phyloP scores from a whole-genome alignment of 2,329 filamentous ascomycete species.

The Microascus cirrosus region DNA sequence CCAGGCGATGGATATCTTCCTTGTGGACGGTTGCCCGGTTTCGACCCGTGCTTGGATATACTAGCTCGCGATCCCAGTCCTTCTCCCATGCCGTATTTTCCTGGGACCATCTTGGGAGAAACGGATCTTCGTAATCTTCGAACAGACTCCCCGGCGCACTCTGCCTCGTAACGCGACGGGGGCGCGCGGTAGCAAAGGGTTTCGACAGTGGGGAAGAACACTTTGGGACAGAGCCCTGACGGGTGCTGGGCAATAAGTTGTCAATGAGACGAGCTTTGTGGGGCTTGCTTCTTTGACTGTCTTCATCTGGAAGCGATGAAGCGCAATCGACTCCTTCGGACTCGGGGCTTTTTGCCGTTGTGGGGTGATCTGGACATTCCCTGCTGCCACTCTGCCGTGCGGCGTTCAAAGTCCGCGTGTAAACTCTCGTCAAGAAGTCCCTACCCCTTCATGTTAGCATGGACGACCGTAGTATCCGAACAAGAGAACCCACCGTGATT shows the following conservation, averaged over 20 bases:
- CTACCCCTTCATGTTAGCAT: background rate
- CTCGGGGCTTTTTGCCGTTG: too few species aligned
- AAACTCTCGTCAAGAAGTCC: background rate
- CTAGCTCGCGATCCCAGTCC: slow-evolving; percentile 45
- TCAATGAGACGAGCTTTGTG: background rate
- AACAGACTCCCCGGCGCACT: background rate
- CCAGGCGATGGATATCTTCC: slow-evolving; percentile 64
- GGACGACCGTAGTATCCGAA: background rate
- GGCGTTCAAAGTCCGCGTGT: too few species aligned
- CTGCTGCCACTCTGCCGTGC: too few species aligned
- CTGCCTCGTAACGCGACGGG: background rate
- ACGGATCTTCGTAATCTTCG: background rate
- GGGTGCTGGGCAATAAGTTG: background rate
- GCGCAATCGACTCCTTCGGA: too few species aligned
- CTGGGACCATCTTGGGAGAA: slow-evolving; percentile 30
- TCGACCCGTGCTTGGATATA: slow-evolving; percentile 47
- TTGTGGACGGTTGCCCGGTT: slow-evolving; percentile 56
- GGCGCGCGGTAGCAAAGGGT: background rate
- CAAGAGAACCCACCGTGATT: background rate
- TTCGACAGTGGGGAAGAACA: background rate
- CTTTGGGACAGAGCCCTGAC: background rate
- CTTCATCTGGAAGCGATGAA: background rate
- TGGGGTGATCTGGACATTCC: too few species aligned
- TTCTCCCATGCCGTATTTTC: slow-evolving; percentile 38
- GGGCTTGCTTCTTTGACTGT: background rate